Evolutionary conservation across 805 yeast species (phyloP), one percentile per base, ranked within the genome.

Genomic region (Suhomyces sp.): DNA sequence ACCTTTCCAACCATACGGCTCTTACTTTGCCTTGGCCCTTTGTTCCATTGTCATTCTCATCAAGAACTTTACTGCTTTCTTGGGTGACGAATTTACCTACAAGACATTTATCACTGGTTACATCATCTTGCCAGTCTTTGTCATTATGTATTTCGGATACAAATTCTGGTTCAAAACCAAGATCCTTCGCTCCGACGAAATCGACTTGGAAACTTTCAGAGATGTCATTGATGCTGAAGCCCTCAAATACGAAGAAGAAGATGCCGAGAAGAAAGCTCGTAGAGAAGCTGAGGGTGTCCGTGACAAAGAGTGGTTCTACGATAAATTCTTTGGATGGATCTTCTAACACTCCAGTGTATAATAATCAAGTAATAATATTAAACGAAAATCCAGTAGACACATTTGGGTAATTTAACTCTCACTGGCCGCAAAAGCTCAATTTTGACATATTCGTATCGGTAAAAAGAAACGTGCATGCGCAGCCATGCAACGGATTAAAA

Each of bases 41-140:
- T 84, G 88, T 67, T 53, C 71, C 49, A 51, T 87, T 49, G 74
- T 88, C 54, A 77, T 85, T 8, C 60, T 88, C 46, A 81, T 84
- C 65, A 88, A 88, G 70, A 86, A 86, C 60, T 87, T 86, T 67
- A 83, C 90, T 1, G 91, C 83, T 2, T 88, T 88, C 73, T 72
- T 88, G 58, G 83, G 83, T 48, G 70, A 64, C 51, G 31, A 57
- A 5, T 85, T 87, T 66, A 79, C 81, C 57, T 84, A 84, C 71
- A 81, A 83, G 68, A 75, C 76, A 17, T 88, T 88, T 64, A 85
- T 88, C 63, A 86, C 93, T 33, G 91, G 92, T 45, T 87, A 88
- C 70, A 85, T 88, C 61, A 88, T 88, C 29, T 78, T 87, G 47
- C 90, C 90, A 35, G 84, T 86, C 9, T 87, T 78, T 60, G 40